Conservation (phyloP, 2,329 filamentous ascomycete genomes). For the Fusarium sp. region DNA sequence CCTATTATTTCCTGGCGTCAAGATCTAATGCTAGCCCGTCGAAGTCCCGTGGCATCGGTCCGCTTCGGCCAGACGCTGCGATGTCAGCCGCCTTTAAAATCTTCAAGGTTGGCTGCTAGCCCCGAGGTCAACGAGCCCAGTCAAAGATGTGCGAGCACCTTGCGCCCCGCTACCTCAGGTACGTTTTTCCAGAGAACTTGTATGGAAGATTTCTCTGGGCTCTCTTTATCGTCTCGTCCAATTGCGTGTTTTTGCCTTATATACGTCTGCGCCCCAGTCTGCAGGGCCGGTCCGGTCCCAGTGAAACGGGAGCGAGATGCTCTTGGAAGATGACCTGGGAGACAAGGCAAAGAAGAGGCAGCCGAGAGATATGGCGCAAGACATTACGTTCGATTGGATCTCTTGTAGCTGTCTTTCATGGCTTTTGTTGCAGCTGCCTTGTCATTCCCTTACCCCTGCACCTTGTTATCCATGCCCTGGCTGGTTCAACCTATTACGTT, state of each 20-base stretch:
- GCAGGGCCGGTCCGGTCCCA: conserved; percentile 42
- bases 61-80: conserved; percentile 29
- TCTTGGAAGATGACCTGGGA: conserved; percentile 1
- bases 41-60: conserved; percentile 31
- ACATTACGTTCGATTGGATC: conserved; percentile 34
- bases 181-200: conserved; percentile 28
- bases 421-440: conserved; percentile 12
- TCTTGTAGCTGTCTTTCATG: conserved; percentile 15
- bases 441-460: neutral
- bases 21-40: conserved; percentile 30
- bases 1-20: neutral
- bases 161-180: conserved; percentile 34
- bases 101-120: conserved; percentile 3
- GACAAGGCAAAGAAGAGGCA: neutral
- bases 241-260: conserved; percentile 1
- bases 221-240: conserved; percentile 15
- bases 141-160: conserved; percentile 31
- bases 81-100: conserved; percentile 16
- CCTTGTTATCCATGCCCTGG: conserved; percentile 13
- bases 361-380: conserved; percentile 21
- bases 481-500: conserved; percentile 6
- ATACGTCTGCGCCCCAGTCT: conserved; percentile 18
- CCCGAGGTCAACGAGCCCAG: conserved; percentile 1
- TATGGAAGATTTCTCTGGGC: conserved; percentile 21
- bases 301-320: conserved; percentile 26